Conservation (phyloP, 2,329 filamentous ascomycete species). For the Alternaria gansuensis region DNA sequence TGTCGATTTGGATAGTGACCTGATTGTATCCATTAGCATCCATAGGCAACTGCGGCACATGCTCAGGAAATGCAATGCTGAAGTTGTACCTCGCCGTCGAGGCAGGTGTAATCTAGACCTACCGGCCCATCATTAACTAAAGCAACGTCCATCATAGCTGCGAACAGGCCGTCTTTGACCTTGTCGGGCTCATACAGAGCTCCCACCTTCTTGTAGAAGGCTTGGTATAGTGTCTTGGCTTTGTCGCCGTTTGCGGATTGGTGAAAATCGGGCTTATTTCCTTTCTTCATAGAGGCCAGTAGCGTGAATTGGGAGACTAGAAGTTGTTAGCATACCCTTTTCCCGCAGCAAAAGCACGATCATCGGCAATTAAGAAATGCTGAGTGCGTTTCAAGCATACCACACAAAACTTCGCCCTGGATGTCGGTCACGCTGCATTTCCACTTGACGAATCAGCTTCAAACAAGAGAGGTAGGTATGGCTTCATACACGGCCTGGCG, state of each 20-base stretch:
- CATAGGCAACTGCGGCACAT: background rate
- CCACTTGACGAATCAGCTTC: constrained; percentile 68
- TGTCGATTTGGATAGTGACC: constrained; percentile 62
- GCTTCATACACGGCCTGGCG: constrained; percentile 63
- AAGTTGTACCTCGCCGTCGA: constrained; percentile 65
- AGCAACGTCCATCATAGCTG: constrained; percentile 98
- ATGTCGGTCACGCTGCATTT: constrained; percentile 90
- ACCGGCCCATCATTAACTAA: constrained; percentile 85
- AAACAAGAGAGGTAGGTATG: constrained; percentile 2
- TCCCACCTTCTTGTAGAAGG: constrained; percentile 80
- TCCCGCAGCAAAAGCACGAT: background rate
- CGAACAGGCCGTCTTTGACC: constrained; percentile 95
- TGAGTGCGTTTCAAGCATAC: constrained; percentile 61
- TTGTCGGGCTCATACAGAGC: constrained; percentile 74
- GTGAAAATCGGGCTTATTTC: constrained; percentile 94
- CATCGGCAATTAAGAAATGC: background rate
- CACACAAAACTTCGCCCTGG: constrained; percentile 90
- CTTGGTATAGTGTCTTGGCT: constrained; percentile 81
- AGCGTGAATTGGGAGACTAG: constrained; percentile 96
- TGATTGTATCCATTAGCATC: constrained; percentile 28
- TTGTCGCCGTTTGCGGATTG: constrained; percentile 81
- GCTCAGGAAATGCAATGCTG: constrained; percentile 23
- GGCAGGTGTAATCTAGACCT: constrained; percentile 67
- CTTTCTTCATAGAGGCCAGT: constrained; percentile 91
- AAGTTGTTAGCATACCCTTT: constrained; percentile 23